Evolutionary conservation across 306 rosid genomes (phyloP).

Genomic region (Vigna angularis): DNA sequence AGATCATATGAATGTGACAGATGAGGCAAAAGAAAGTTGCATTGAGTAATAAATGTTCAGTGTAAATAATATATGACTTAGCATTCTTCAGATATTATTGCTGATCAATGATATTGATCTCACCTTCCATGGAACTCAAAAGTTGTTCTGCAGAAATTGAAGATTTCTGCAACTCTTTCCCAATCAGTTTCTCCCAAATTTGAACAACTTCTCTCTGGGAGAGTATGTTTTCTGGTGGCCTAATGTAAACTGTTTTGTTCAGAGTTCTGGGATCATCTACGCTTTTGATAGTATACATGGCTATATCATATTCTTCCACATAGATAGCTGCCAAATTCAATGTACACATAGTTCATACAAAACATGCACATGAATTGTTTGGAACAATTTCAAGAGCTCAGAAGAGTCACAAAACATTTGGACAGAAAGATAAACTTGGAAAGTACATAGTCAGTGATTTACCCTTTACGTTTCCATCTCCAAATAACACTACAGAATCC

Average conservation of each 20-base stretch:
- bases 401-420: not conserved
- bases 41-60: not conserved
- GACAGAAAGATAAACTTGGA: not conserved
- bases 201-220: constrained; percentile 74
- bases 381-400: not conserved
- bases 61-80: not conserved
- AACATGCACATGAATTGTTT: not conserved
- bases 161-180: constrained; percentile 58
- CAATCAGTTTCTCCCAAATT: constrained; percentile 66
- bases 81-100: not conserved
- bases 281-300: constrained; percentile 65
- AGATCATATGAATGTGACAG: not conserved
- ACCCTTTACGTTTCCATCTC: constrained; percentile 82
- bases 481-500: constrained; percentile 64
- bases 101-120: constrained; percentile 1
- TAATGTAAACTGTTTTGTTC: constrained; percentile 68
- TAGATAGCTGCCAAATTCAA: constrained; percentile 51
- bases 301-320: constrained; percentile 86
- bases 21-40: not conserved
- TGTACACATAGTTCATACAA: not conserved
- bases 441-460: constrained; percentile 2
- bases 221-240: constrained; percentile 68
- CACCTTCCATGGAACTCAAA: constrained; percentile 58
- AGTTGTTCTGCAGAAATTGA: constrained; percentile 59
- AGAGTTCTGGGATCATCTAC: constrained; percentile 72